A percentile compares a stretch with the other conserved stretches of the same genome.
These are phyloP conservation scores for Ophiocordyceps sinensis DNA, from an alignment of 2,329 filamentous ascomycete genomes.

Conservation along the genomic window DNA sequence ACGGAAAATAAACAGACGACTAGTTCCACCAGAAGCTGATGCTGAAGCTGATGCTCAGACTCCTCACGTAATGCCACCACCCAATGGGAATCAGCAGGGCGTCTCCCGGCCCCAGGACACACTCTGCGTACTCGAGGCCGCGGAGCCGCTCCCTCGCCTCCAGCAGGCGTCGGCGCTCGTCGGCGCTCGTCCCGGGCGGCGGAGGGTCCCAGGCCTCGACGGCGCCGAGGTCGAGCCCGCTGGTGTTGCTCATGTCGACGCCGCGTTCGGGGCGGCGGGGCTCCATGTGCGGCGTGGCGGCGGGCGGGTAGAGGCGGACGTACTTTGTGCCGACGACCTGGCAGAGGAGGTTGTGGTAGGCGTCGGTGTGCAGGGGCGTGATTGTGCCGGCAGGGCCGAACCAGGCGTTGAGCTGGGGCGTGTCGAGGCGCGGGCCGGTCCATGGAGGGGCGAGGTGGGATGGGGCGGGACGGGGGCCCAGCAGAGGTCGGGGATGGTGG, in stretches of 20 bases:
- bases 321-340: slow-evolving; percentile 90
- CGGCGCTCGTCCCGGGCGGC: slow-evolving; percentile 5
- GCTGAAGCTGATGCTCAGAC: slow-evolving; percentile 75
- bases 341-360: slow-evolving; percentile 81
- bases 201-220: slow-evolving; percentile 45
- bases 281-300: slow-evolving; percentile 40
- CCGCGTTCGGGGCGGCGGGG: slow-evolving; percentile 50
- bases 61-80: slow-evolving; percentile 97
- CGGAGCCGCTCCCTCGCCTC: slow-evolving; percentile 33
- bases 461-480: slow-evolving; percentile 53
- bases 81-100: slow-evolving; percentile 80
- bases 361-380: slow-evolving; percentile 85
- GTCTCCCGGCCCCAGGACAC: slow-evolving; percentile 67
- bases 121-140: slow-evolving; percentile 55
- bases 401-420: slow-evolving; percentile 78
- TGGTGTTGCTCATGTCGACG: slow-evolving; percentile 90
- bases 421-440: slow-evolving; percentile 29
- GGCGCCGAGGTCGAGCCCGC: slow-evolving; percentile 58
- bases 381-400: slow-evolving; percentile 79
- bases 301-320: slow-evolving; percentile 69
- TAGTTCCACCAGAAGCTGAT: slow-evolving; percentile 94
- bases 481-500: slow-evolving; percentile 72
- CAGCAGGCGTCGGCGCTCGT: slow-evolving; percentile 18
- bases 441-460: slow-evolving; percentile 18
- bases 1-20: neutral